Evolutionary conservation across 148 eudicot genomes (phyloP).

Genomic region (Diospyros lotus): DNA sequence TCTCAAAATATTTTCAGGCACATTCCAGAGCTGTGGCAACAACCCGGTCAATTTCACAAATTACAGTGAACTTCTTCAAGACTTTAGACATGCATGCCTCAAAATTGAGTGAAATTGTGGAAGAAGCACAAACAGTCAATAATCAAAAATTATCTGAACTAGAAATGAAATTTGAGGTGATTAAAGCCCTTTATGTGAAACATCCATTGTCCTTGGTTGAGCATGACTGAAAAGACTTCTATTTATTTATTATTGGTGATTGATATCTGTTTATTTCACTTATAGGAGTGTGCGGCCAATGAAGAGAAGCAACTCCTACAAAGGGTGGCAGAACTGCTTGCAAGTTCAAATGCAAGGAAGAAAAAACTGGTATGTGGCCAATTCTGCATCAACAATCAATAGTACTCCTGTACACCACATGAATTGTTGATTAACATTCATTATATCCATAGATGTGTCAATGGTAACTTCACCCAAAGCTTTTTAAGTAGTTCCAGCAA

Average conservation of each 20-base stretch:
- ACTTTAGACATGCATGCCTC: slow-evolving; percentile 79
- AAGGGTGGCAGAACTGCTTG: slow-evolving; percentile 91
- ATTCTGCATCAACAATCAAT: not conserved
- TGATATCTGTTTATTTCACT: not conserved
- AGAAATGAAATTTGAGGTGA: slow-evolving; percentile 89
- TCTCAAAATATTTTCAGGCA: slow-evolving; percentile 48
- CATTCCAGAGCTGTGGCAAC: slow-evolving; percentile 81
- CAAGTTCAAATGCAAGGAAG: slow-evolving; percentile 91
- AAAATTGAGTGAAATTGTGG: slow-evolving; percentile 67
- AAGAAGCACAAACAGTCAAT: slow-evolving; percentile 70
- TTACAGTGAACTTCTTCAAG: slow-evolving; percentile 59
- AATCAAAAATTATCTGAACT: slow-evolving; percentile 76
- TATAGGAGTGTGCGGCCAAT: slow-evolving; percentile 83
- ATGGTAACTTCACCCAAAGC: not conserved
- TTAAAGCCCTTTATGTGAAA: slow-evolving; percentile 3
- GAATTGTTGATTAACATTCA: not conserved
- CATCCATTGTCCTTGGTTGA: slow-evolving; percentile 1
- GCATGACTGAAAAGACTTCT: slow-evolving; percentile 4
- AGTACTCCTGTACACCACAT: no score
- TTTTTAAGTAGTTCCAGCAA: not conserved
- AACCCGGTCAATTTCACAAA: slow-evolving; percentile 75
- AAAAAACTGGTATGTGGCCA: slow-evolving; percentile 58
- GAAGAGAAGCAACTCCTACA: slow-evolving; percentile 83
- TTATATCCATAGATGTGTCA: not conserved
- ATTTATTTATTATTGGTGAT: not conserved